Conservation (phyloP, 495 filamentous ascomycete genomes). For the Neurospora tetrasperma region DNA sequence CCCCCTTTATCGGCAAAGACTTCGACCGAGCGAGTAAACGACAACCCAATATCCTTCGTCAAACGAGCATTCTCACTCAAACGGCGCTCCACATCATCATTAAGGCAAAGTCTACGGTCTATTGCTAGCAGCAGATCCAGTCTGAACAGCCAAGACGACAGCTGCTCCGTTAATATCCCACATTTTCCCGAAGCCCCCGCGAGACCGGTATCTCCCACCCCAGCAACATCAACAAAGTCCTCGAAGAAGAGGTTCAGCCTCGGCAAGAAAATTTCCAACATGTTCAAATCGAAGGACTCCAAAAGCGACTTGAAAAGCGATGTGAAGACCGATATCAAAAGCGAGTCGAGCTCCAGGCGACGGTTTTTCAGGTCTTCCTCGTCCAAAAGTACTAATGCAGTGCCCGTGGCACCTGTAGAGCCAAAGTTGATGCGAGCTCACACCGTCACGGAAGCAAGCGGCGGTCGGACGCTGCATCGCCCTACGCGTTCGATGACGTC, state of each 20-base stretch:
- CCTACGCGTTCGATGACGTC: background rate
- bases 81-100: constrained; percentile 9
- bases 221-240: background rate
- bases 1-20: background rate
- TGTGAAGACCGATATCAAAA: background rate
- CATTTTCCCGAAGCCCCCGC: constrained; percentile 11
- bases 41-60: constrained; percentile 5
- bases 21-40: background rate
- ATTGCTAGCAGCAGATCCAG: background rate
- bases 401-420: background rate
- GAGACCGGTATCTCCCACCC: constrained; percentile 2
- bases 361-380: background rate
- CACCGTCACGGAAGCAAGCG: background rate
- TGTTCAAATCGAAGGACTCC: background rate
- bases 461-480: background rate
- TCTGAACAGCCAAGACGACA: background rate
- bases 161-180: constrained; percentile 4
- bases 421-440: background rate
- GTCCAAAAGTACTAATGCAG: background rate
- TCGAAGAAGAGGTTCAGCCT: background rate
- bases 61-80: constrained; percentile 14
- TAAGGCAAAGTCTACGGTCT: background rate
- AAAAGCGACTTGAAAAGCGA: background rate
- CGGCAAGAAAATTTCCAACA: background rate
- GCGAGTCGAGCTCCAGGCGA: background rate